Evolutionary conservation across 1,284 basidiomycete genomes (phyloP), one percentile per base, ranked within the genome.

Genomic region (Ustilago bromivora): DNA sequence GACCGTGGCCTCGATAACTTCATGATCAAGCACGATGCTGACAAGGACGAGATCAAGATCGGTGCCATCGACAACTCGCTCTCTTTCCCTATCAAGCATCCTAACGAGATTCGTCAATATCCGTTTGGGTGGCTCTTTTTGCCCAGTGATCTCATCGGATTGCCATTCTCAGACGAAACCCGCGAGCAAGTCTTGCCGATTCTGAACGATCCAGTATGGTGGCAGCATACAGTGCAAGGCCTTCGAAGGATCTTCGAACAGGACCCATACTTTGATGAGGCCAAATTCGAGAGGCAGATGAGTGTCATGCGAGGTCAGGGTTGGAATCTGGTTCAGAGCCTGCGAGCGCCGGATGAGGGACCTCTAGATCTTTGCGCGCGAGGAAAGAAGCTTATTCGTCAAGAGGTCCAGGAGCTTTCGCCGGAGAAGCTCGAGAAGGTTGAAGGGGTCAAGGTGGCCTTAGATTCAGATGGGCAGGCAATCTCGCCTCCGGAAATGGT

Each of bases 251-350:
- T 95, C 23, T 95, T 95, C 83, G 89, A 90, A 15, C 88, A 93
- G 15, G 94, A 95, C 85, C 91, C 91, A 4, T 94, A 93, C 57
- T 88, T 87, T 63, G 84, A 86, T 57, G 82, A 85, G 38, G 66
- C 71, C 40, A 84, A 84, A 61, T 88, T 88, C 72, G 74, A 93
- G 91, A 89, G 92, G 77, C 94, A 96, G 89, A 88, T 96, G 78
- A 92, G 93, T 41, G 92, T 96, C 8, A 91, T 96, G 76, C 95
- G 95, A 86, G 95, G 94, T 3, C 95, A 97, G 85, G 94, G 93
- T 5, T 94, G 91, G 90, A 95, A 95, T 79, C 91, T 96, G 38
- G 90, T 96, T 1, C 92, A 95, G 84, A 93, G 92, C 9, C 87
- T 97, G 54, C 91, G 90, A 77, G 91, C 92, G 81, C 83, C 88